A percentile compares a stretch with the other conserved stretches of the same genome.
Conservation (phyloP, 345 rosid species). For the Hypericum androsaemum region DNA sequence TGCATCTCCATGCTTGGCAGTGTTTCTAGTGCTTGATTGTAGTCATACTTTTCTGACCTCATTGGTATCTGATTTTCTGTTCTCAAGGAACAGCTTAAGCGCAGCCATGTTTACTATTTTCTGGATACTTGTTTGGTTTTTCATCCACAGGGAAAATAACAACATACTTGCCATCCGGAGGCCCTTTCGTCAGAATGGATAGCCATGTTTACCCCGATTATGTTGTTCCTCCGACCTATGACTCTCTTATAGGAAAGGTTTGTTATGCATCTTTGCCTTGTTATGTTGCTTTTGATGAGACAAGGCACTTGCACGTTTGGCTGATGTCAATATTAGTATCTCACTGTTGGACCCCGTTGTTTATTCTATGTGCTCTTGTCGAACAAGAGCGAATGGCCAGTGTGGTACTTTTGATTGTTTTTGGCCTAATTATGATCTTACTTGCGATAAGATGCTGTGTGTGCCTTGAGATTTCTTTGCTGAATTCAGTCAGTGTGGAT, state of each 20-base stretch:
- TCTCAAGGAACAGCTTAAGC: neutral
- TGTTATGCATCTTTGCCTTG: slow-evolving; percentile 11
- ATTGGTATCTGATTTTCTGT: neutral
- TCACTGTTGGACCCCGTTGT: too few species aligned
- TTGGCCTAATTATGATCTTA: too few species aligned
- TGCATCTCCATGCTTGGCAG: too few species aligned
- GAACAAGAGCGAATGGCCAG: too few species aligned
- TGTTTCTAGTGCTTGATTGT: too few species aligned
- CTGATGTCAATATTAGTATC: neutral
- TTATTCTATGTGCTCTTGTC: too few species aligned
- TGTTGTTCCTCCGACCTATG: slow-evolving; percentile 98
- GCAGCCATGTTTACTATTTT: neutral
- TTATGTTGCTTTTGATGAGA: neutral
- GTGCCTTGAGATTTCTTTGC: too few species aligned
- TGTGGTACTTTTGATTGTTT: too few species aligned
- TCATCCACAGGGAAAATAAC: slow-evolving; percentile 74
- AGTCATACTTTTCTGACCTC: neutral
- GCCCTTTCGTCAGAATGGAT: slow-evolving; percentile 99
- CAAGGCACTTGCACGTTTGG: neutral
- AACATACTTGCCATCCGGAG: slow-evolving; percentile 95
- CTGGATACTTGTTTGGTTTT: neutral
- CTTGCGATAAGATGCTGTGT: too few species aligned
- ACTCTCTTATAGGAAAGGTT: slow-evolving; percentile 97
- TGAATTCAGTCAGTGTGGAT: too few species aligned
- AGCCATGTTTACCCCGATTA: slow-evolving; percentile 96